phyloP scores from a whole-genome alignment of 2,329 filamentous ascomycete species.

The Venturia nashicola region DNA sequence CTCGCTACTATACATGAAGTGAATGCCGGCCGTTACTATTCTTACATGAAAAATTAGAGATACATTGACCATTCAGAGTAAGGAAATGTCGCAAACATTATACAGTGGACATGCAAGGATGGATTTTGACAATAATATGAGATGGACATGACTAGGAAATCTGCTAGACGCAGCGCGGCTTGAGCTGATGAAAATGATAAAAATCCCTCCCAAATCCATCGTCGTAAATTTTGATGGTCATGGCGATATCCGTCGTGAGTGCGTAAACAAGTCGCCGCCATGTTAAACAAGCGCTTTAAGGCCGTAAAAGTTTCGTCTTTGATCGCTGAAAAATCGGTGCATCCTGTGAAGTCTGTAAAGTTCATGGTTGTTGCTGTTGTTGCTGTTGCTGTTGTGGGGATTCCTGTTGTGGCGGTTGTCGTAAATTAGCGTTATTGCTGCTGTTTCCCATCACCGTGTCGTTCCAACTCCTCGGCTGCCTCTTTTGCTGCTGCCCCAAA shows the following conservation, averaged over 20 bases:
- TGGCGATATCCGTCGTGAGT: background rate
- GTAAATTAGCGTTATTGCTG: background rate
- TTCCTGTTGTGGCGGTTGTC: background rate
- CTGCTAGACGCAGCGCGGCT: background rate
- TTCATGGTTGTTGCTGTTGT: background rate
- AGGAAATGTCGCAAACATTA: background rate
- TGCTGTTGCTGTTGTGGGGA: background rate
- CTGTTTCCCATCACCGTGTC: conserved; percentile 7
- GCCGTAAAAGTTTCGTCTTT: background rate
- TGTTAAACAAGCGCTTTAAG: background rate
- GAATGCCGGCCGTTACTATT: conserved; percentile 3
- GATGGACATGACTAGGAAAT: conserved; percentile 4
- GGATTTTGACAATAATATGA: background rate
- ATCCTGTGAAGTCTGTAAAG: background rate
- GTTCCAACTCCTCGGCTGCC: conserved; percentile 5
- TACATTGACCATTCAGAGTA: background rate
- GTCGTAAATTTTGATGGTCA: background rate
- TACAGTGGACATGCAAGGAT: background rate
- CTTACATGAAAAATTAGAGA: conserved; percentile 8
- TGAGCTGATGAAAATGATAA: background rate
- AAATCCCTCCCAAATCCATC: background rate
- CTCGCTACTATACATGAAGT: conserved; percentile 7
- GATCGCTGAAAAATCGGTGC: background rate
- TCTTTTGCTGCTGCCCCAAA: background rate
- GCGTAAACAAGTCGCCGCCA: background rate